A percentile compares a stretch with the other conserved stretches of the same genome.
Conservation (phyloP, 2,329 filamentous ascomycete genomes). For the Colletotrichum eleusines region DNA sequence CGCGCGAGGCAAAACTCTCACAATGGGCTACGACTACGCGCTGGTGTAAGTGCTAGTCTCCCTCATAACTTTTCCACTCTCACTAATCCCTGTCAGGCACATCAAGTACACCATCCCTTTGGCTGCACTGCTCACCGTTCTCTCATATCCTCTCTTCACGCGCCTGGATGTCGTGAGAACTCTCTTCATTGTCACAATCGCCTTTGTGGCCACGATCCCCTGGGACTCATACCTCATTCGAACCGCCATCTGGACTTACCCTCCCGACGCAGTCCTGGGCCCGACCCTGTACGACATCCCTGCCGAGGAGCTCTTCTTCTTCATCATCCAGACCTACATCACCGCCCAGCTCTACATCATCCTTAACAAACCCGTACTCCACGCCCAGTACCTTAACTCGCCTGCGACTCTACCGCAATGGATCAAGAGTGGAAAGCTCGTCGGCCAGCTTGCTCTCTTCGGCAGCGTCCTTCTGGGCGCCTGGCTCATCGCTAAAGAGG, state of each 20-base stretch:
- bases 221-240: constrained; percentile 83
- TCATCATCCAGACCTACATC: constrained; percentile 81
- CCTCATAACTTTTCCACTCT: background rate
- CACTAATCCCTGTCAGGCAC: constrained; percentile 59
- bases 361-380: constrained; percentile 72
- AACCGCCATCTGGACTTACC: constrained; percentile 78
- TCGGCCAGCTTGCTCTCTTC: constrained; percentile 64
- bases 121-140: constrained; percentile 67
- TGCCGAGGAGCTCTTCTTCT: constrained; percentile 81
- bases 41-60: constrained; percentile 64
- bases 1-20: constrained; percentile 36
- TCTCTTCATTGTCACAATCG: constrained; percentile 69
- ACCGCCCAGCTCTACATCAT: constrained; percentile 77
- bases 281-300: constrained; percentile 74
- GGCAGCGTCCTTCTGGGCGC: constrained; percentile 58
- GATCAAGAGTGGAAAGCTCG: constrained; percentile 49
- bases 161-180: constrained; percentile 73
- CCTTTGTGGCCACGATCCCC: constrained; percentile 76
- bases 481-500: constrained; percentile 58
- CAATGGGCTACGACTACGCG: constrained; percentile 72
- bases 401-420: constrained; percentile 46
- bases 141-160: constrained; percentile 72
- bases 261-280: constrained; percentile 72
- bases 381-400: constrained; percentile 56
- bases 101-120: constrained; percentile 76